A percentile compares a stretch with the other conserved stretches of the same genome.
phyloP scores from a whole-genome alignment of 208 protist genomes.

The Trypanosomatidae sp. region DNA sequence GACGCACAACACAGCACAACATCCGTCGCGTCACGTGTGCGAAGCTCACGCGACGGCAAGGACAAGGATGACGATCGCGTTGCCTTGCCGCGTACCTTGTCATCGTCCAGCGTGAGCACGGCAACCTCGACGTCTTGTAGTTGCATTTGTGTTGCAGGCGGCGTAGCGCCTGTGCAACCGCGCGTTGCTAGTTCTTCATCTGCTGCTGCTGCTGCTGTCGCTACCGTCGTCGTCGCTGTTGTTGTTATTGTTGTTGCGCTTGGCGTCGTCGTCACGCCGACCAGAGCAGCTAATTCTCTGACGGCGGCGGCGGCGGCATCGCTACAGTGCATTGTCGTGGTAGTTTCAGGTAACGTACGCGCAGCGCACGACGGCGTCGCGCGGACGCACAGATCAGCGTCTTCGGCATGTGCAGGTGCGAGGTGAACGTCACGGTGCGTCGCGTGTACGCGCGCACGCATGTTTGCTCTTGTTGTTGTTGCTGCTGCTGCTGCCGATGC shows the following conservation, averaged over 20 bases:
- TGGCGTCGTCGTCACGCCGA: background rate
- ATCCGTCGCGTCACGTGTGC: too few relatives aligned
- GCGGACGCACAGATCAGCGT: constrained; percentile 5
- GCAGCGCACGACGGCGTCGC: constrained; percentile 2
- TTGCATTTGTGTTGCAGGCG: constrained; percentile 1
- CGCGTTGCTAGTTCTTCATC: background rate
- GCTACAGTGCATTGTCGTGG: background rate
- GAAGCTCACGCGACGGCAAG: background rate
- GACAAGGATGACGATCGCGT: background rate
- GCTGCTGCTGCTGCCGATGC: too few relatives aligned
- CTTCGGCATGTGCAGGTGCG: too few relatives aligned
- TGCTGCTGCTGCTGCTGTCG: background rate
- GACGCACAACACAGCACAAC: too few relatives aligned
- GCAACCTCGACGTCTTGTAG: background rate
- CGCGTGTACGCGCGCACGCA: constrained; percentile 5
- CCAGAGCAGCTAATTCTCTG: too few relatives aligned
- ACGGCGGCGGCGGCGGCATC: background rate
- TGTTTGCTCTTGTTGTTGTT: too few relatives aligned
- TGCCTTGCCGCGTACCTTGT: background rate
- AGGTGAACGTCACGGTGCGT: constrained; percentile 3
- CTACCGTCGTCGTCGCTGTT: background rate
- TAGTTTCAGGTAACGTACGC: background rate
- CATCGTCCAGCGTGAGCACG: background rate
- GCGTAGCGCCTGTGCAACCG: background rate
- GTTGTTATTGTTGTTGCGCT: background rate